Base-by-base conservation (phyloP, 805 yeast species). In the Yarrowia sp. region DNA sequence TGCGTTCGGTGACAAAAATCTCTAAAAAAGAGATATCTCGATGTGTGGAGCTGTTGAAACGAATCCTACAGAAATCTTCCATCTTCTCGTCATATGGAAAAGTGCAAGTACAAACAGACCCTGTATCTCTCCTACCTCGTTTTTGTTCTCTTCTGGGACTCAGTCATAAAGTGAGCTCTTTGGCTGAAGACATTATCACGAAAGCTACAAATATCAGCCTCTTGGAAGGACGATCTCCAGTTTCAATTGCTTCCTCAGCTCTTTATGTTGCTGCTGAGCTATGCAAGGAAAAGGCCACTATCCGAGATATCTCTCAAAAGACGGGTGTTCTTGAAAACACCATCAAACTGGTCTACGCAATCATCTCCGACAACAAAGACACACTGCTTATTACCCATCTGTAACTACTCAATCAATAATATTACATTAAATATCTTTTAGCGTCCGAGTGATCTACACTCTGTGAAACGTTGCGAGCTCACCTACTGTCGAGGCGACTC, bases 401-500 rank as follows among this genome's bases (percentile, higher is more conserved):
- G n/a, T n/a, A 24, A 24, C 30, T 24, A 24, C 30, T 24, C 58
- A 52, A 13, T 38, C 58, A 52, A 52, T 52, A 52, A 36, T 52
- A 52, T 38, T 52, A 52, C 58, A 52, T 52, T 52, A 52, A 52
- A 52, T 52, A 52, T 38, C 43, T 50, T 50, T 50, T 50, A 50
- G 56, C 56, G 56, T 34, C 56, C 56, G 24, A 34, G 40, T 17
- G 42, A 17, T 50, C 39, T 50, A 34, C 56, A 50, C 56, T 50
- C 53, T 33, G 8, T 12, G 9, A 5, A 14, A 15, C 47, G 30
- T 20, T 30, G 3, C 2, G 5, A 4, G 17, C 13, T 30, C 34
- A 7, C 10, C 24, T n/a, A 56, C 44, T 58, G 19, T 19, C 64
- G n/a, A 10, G 64, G 64, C 34, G 64, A 58, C 40, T 58, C 64